Conservation (phyloP, 371 early-diverging fungal genomes). For the Pancytospora philotis region DNA sequence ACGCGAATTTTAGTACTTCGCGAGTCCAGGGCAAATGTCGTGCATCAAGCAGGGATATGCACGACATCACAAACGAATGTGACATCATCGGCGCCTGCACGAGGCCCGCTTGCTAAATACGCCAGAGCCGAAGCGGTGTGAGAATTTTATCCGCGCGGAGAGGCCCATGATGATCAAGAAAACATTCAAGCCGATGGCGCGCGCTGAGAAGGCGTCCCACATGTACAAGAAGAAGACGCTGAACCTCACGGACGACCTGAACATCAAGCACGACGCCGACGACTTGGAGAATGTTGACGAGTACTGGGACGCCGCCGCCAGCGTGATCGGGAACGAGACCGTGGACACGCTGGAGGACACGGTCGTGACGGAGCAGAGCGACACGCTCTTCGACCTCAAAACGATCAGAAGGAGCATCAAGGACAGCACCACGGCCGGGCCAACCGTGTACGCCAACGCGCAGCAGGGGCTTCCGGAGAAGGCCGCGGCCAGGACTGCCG, state of each 20-base stretch:
- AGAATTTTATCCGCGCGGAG: too few relatives aligned
- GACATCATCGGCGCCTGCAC: too few relatives aligned
- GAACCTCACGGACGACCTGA: constrained; percentile 21
- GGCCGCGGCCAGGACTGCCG: neutral
- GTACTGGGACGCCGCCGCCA: constrained; percentile 43
- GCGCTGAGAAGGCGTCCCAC: constrained; percentile 18
- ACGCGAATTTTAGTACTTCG: too few relatives aligned
- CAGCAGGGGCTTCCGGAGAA: too few relatives aligned
- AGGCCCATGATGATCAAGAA: too few relatives aligned
- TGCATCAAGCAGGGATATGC: too few relatives aligned
- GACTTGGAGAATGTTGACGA: constrained; percentile 53
- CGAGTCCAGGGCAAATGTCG: too few relatives aligned
- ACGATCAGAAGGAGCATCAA: constrained; percentile 29
- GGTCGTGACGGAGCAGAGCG: constrained; percentile 8
- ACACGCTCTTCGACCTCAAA: constrained; percentile 43
- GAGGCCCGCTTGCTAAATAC: too few relatives aligned
- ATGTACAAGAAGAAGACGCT: constrained; percentile 34
- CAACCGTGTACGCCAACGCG: too few relatives aligned
- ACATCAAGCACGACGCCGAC: constrained; percentile 45
- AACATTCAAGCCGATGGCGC: constrained; percentile 38
- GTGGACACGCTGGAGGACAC: neutral
- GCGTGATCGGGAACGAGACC: constrained; percentile 31
- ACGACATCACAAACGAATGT: too few relatives aligned
- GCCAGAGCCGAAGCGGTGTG: too few relatives aligned
- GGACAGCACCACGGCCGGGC: neutral